These are phyloP conservation scores for Fraxinus ornus DNA, from an alignment of 305 asterid species.

Conservation along the genomic window DNA sequence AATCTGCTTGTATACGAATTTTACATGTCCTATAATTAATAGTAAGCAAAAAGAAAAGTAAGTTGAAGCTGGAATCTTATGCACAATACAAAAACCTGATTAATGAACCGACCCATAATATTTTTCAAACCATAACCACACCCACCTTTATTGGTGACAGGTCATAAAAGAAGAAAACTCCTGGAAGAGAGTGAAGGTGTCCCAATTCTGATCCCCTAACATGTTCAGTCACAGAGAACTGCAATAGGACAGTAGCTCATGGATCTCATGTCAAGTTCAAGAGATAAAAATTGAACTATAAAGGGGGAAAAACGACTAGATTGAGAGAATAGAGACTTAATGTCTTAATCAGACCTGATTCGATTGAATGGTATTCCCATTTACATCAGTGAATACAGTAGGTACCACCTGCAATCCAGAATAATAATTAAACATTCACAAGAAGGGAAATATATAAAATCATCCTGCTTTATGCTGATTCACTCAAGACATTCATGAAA, in stretches of 20 bases:
- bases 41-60: background rate
- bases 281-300: background rate
- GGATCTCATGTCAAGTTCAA: conserved; percentile 22
- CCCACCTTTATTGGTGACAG: conserved; percentile 93
- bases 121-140: background rate
- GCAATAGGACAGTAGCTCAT: conserved; percentile 32
- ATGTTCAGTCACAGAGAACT: conserved; percentile 98
- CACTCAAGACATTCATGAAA: background rate
- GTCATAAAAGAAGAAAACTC: conserved; percentile 88
- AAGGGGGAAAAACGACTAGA: background rate
- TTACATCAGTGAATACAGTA: conserved; percentile 79
- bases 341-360: conserved; percentile 61
- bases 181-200: conserved; percentile 72
- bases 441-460: background rate
- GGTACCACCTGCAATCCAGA: conserved; percentile 82
- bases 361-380: conserved; percentile 73
- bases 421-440: conserved; percentile 12
- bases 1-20: background rate
- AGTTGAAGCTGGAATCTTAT: background rate
- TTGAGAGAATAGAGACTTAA: background rate
- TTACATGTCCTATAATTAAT: background rate
- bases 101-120: background rate
- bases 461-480: background rate
- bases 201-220: conserved; percentile 69
- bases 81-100: background rate